phyloP scores from a whole-genome alignment of 106 monocot genomes.

The Xerophyta viscosa region DNA sequence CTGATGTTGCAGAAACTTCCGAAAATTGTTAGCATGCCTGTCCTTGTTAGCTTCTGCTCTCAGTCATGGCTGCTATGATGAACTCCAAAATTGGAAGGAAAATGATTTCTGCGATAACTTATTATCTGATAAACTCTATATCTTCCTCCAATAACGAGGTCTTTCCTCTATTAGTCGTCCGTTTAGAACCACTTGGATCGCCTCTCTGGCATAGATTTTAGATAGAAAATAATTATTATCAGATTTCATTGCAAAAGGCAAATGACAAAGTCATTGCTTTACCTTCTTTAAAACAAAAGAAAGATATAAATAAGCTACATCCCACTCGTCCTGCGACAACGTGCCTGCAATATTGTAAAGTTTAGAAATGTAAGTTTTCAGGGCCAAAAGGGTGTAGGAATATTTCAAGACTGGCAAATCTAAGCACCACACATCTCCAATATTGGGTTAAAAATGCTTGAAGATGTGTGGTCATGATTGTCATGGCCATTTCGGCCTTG shows the following conservation, averaged over 20 bases:
- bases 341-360: slow-evolving; percentile 43
- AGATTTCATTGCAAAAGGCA: not conserved
- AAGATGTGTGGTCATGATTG: too few species aligned
- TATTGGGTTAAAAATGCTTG: too few species aligned
- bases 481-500: too few species aligned
- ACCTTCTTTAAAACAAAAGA: slow-evolving; percentile 86
- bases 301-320: slow-evolving; percentile 77
- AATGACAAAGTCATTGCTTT: not conserved
- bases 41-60: too few species aligned
- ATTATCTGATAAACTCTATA: slow-evolving; percentile 50
- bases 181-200: slow-evolving; percentile 24
- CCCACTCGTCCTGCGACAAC: slow-evolving; percentile 83
- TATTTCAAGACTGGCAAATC: too few species aligned
- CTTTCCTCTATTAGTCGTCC: slow-evolving; percentile 51
- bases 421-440: too few species aligned
- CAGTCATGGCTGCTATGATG: too few species aligned
- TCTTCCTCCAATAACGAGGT: slow-evolving; percentile 49
- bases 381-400: not conserved
- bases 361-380: not conserved
- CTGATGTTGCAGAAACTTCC: too few species aligned
- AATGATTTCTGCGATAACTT: not conserved
- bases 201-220: slow-evolving; percentile 38
- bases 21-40: too few species aligned
- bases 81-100: not conserved
- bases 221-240: not conserved